A percentile compares a stretch with the other conserved stretches of the same genome.
Conservation (phyloP, 2,329 filamentous ascomycete species). For the Didymella sp. region DNA sequence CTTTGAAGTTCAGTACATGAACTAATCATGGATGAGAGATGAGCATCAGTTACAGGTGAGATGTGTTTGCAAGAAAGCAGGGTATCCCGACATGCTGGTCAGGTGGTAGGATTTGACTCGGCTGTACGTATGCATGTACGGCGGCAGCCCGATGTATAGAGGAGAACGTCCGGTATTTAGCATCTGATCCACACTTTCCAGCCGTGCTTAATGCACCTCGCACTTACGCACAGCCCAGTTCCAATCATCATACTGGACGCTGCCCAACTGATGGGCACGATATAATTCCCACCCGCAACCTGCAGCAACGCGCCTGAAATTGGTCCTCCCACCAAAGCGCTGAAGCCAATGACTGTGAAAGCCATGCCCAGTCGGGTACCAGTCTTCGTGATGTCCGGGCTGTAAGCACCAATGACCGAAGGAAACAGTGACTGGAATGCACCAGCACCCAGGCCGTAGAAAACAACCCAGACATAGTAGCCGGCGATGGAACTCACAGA, state of each 20-base stretch:
- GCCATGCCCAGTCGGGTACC: conserved; percentile 61
- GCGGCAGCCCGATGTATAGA: not conserved
- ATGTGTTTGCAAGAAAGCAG: not conserved
- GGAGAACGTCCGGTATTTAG: conserved; percentile 8
- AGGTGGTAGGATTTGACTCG: not conserved
- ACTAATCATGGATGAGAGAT: not conserved
- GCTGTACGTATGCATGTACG: not conserved
- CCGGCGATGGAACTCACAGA: conserved; percentile 58
- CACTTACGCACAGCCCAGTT: conserved; percentile 21
- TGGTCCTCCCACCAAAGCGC: conserved; percentile 60
- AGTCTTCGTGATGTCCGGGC: conserved; percentile 37
- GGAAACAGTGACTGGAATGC: conserved; percentile 47
- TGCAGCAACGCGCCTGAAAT: conserved; percentile 60
- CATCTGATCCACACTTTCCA: conserved; percentile 32
- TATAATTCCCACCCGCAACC: conserved; percentile 47
- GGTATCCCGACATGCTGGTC: not conserved
- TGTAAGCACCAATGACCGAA: conserved; percentile 50
- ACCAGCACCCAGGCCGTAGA: conserved; percentile 69
- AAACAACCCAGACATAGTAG: conserved; percentile 67
- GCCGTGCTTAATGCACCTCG: conserved; percentile 35
- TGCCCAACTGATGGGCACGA: conserved; percentile 32
- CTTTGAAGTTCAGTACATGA: not conserved
- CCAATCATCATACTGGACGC: conserved; percentile 28
- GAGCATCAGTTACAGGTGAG: no score
- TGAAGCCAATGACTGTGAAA: conserved; percentile 59